A percentile compares a stretch with the other conserved stretches of the same genome.
phyloP scores from a whole-genome alignment of 208 protist genomes.

The Acanthamoeba pearcei region DNA sequence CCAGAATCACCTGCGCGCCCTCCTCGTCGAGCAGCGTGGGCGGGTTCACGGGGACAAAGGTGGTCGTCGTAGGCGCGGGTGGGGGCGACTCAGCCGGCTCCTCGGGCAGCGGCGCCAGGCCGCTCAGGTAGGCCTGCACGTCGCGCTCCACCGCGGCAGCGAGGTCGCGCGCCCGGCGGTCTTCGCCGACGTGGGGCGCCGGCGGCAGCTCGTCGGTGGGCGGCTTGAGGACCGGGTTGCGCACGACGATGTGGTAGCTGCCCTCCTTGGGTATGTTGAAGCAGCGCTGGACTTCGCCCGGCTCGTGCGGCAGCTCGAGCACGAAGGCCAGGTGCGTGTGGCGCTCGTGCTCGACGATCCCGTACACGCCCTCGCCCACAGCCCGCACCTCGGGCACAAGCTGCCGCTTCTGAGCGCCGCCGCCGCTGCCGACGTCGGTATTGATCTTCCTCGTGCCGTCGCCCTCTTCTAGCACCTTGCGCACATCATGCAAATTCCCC shows the following conservation, averaged over 20 bases:
- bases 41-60: constrained; percentile 22
- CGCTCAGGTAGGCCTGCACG: not conserved
- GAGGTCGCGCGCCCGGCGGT: not conserved
- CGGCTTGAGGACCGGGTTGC: not conserved
- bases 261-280: constrained; percentile 48
- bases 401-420: not conserved
- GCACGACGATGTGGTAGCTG: constrained; percentile 36
- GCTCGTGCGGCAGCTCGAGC: constrained; percentile 15
- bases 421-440: not conserved
- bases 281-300: not conserved
- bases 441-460: not conserved
- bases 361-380: constrained; percentile 33
- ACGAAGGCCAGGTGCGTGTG: constrained; percentile 42
- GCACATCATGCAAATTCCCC: not conserved
- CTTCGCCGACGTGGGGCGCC: not conserved
- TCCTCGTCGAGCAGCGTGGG: constrained; percentile 29
- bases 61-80: not conserved
- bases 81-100: not conserved
- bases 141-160: not conserved
- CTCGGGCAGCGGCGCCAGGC: not conserved
- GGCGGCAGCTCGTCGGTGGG: not conserved
- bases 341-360: not conserved
- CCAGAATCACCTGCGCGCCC: constrained; percentile 6
- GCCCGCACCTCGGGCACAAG: not conserved
- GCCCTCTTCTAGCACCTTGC: not conserved